phyloP scores from a whole-genome alignment of 305 asterid genomes.

The Fraxinus xanthoxyloides region DNA sequence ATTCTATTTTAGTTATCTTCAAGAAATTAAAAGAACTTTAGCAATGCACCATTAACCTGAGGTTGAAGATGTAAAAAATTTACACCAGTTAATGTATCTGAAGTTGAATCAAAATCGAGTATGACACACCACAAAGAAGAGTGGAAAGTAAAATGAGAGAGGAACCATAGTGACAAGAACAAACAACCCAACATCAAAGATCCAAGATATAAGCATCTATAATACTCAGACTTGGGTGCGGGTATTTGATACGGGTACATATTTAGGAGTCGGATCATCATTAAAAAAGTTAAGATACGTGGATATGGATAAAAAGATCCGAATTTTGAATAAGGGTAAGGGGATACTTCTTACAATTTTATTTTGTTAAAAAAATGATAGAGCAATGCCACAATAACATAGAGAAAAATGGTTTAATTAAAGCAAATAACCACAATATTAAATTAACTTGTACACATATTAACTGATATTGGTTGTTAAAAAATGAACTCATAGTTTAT shows the following conservation, averaged over 20 bases:
- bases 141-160: not conserved
- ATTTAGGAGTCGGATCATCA: not conserved
- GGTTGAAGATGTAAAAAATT: slow-evolving; percentile 3
- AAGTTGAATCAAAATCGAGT: not conserved
- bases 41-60: not conserved
- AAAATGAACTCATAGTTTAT: no score
- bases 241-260: not conserved
- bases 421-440: no score
- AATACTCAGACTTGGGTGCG: not conserved
- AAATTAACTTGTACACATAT: no score
- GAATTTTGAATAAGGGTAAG: not conserved
- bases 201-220: not conserved
- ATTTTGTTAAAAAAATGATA: not conserved
- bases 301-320: not conserved
- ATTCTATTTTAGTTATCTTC: not conserved
- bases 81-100: not conserved
- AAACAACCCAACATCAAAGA: not conserved
- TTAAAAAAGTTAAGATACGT: no score
- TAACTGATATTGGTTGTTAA: no score
- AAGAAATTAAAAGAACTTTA: not conserved
- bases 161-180: not conserved
- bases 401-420: no score
- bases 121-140: not conserved
- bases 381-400: no score
- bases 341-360: not conserved